phyloP scores from a whole-genome alignment of 140 eudicot genomes.

The Erigeron philadelphicus region DNA sequence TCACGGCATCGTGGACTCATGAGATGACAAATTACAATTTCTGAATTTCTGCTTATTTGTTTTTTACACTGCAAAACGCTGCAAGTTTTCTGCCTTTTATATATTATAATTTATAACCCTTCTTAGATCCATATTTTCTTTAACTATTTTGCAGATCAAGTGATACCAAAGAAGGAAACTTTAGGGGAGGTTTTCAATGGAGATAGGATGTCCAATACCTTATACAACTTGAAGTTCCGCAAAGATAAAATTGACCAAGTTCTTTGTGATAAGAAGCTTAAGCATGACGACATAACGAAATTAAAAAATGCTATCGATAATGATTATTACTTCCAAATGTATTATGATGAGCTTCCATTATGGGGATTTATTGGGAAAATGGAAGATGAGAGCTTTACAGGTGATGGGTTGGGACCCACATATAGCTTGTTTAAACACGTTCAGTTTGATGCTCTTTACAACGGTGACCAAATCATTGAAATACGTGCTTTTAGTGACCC shows the following conservation, averaged over 20 bases:
- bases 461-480: conserved; percentile 59
- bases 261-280: conserved; percentile 55
- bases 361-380: conserved; percentile 85
- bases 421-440: conserved; percentile 61
- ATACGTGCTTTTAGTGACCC: conserved; percentile 84
- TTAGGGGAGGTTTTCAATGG: conserved; percentile 77
- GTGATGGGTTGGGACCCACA: conserved; percentile 35
- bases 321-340: conserved; percentile 84
- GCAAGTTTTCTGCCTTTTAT: no score
- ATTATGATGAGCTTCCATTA: conserved; percentile 81
- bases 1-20: no score
- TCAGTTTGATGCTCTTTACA: conserved; percentile 63
- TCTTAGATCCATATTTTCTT: conserved; percentile 1
- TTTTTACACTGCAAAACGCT: no score
- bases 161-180: conserved; percentile 58
- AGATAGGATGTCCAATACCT: conserved; percentile 56
- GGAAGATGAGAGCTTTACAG: conserved; percentile 43
- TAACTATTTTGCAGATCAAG: conserved; percentile 35
- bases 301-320: conserved; percentile 52
- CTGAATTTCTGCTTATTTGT: no score
- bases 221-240: conserved; percentile 53
- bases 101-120: no score
- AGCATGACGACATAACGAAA: conserved; percentile 41
- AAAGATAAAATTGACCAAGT: conserved; percentile 39
- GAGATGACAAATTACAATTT: no score